Evolutionary conservation across 305 asterid species (phyloP).

Genomic region (Rubia peregrina): DNA sequence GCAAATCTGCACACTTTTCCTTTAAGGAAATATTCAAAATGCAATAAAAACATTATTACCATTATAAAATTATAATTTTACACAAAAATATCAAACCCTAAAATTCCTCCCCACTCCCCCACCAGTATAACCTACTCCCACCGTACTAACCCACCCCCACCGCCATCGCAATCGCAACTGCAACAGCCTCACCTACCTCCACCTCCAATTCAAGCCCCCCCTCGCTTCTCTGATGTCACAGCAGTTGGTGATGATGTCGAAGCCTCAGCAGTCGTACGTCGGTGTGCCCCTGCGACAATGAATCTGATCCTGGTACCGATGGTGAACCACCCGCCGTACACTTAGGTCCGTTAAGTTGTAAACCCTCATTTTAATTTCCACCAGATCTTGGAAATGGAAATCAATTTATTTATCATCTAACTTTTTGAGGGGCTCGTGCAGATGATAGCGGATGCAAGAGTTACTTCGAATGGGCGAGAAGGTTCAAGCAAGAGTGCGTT

Average conservation of each 20-base stretch:
- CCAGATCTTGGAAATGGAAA: background rate
- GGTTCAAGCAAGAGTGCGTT: slow-evolving; percentile 78
- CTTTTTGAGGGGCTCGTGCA: slow-evolving; percentile 18
- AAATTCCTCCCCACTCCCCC: no score
- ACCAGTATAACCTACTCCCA: no score
- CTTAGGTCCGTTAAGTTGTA: slow-evolving; percentile 50
- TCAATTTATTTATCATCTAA: background rate
- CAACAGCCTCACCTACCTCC: background rate
- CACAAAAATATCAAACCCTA: no score
- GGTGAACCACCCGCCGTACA: slow-evolving; percentile 47
- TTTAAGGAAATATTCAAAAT: no score
- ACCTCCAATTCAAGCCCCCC: background rate
- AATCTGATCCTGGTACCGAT: slow-evolving; percentile 2
- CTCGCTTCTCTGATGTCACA: background rate
- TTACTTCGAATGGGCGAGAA: slow-evolving; percentile 47
- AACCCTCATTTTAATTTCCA: background rate
- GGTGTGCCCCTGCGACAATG: slow-evolving; percentile 26
- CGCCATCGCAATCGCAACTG: background rate
- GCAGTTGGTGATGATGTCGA: slow-evolving; percentile 1
- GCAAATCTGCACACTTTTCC: no score
- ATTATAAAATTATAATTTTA: no score
- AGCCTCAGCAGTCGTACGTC: slow-evolving; percentile 16
- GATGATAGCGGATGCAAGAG: slow-evolving; percentile 67
- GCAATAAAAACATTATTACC: no score
- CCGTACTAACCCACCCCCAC: no score